Evolutionary conservation across 352 stramenopile species (phyloP), one percentile per base, ranked within the genome.

Genomic region (Globisporangium perplexum): DNA sequence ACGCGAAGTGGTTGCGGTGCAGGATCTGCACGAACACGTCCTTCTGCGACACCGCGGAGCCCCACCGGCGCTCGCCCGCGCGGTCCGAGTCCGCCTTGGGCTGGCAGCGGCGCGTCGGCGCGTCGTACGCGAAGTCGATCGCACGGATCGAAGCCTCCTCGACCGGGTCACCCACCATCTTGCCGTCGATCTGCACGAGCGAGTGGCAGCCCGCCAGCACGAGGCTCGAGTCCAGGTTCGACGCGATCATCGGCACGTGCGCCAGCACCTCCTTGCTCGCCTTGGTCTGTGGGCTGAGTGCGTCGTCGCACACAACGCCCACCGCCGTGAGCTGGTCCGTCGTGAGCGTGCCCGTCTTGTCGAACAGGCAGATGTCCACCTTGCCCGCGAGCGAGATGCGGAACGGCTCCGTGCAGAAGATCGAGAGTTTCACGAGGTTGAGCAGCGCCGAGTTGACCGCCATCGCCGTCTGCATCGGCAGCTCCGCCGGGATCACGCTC

Each of bases 341-440:
- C 0, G 97, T 99, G 35, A 99, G 69, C 7, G 97, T 99, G 26
- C 97, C 97, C 0, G 97, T 99, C 74, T 99, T 99, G 70, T 99
- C 97, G 62, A 99, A 99, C 31, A 96, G 84, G 58, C 96, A 99
- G 60, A 98, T 88, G 65, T 98, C 82, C 2, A 99, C 88, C 50
- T 98, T 96, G 26, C 97, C 97, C 22, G 96, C 97, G 20, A 98
- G 69, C 26, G 97, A 97, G 54, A 99, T 99, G 46, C 97, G 93
- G 74, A 98, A 99, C 24, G 95, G 95, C 64, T 99, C 97, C 0
- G 97, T 99, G 74, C 96, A 99, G 71, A 98, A 99, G 41, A 99
- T 95, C 50, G 77, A 93, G 23, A 97, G 68, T 64, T 98, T 98
- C 7, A 97, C 86, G 33, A 99, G 77, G 54, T 92, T 89, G 8